Conservation (phyloP, 2,329 filamentous ascomycete species). For the Aureobasidium uvarum region DNA sequence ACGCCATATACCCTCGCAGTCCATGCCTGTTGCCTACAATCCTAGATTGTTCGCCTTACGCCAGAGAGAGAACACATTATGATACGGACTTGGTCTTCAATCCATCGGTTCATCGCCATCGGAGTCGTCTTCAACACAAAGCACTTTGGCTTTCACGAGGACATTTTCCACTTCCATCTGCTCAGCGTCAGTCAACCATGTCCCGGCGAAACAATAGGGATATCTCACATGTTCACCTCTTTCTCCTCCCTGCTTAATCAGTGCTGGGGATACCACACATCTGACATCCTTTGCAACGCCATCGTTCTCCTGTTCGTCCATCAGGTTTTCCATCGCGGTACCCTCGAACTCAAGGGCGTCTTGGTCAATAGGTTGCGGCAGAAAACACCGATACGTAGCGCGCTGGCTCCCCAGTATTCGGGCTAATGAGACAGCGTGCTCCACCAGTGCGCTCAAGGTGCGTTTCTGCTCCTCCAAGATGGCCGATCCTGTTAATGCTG, state of each 20-base stretch:
- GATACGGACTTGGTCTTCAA: not conserved
- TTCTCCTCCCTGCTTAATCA: slow-evolving; percentile 65
- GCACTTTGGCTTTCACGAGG: slow-evolving; percentile 64
- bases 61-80: slow-evolving; percentile 32
- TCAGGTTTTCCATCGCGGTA: slow-evolving; percentile 63
- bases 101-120: not conserved
- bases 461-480: slow-evolving; percentile 30
- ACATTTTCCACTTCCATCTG: slow-evolving; percentile 59
- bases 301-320: slow-evolving; percentile 54
- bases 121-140: slow-evolving; percentile 45
- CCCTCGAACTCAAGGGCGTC: slow-evolving; percentile 58
- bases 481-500: slow-evolving; percentile 33
- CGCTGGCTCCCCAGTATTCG: slow-evolving; percentile 37
- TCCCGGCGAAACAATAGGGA: not conserved
- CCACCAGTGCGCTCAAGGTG: slow-evolving; percentile 34
- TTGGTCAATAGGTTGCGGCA: slow-evolving; percentile 32
- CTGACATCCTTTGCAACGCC: slow-evolving; percentile 50
- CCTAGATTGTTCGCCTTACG: not conserved
- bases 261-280: slow-evolving; percentile 63
- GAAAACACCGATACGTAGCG: slow-evolving; percentile 36
- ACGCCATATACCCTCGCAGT: slow-evolving; percentile 14
- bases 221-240: slow-evolving; percentile 52
- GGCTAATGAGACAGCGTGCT: slow-evolving; percentile 34
- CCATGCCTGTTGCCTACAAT: not conserved
- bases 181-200: not conserved